A percentile compares a stretch with the other conserved stretches of the same genome.
phyloP scores from a whole-genome alignment of 495 filamentous ascomycete genomes.

The Aspergillus cavernicola region DNA sequence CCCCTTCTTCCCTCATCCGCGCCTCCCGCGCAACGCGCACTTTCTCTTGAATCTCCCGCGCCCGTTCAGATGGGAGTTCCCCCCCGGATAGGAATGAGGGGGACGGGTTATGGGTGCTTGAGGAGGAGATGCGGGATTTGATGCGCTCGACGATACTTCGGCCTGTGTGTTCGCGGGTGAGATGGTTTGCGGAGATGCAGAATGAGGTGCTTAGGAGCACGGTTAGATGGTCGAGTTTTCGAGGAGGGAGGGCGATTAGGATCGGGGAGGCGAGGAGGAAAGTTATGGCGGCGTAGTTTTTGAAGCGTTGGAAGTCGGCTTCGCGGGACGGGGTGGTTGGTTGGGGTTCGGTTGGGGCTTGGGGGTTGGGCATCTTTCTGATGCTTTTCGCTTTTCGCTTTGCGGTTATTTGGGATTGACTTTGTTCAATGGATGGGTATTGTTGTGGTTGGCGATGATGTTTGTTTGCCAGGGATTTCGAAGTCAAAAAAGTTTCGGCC shows the following conservation, averaged over 20 bases:
- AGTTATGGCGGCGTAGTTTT: slow-evolving; percentile 57
- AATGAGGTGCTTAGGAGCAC: slow-evolving; percentile 58
- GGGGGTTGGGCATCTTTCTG: not conserved
- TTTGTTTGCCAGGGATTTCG: too few species aligned
- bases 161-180: slow-evolving; percentile 53
- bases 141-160: slow-evolving; percentile 46
- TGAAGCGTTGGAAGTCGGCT: slow-evolving; percentile 48
- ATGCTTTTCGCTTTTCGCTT: too few species aligned
- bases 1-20: slow-evolving; percentile 31
- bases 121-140: slow-evolving; percentile 21
- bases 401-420: too few species aligned
- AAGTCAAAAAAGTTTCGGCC: too few species aligned
- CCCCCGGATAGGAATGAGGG: not conserved
- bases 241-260: slow-evolving; percentile 71
- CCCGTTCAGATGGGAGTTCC: slow-evolving; percentile 52
- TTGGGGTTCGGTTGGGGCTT: not conserved
- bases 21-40: slow-evolving; percentile 37
- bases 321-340: too few species aligned
- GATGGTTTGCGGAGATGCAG: slow-evolving; percentile 61
- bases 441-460: too few species aligned
- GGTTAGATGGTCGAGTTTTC: slow-evolving; percentile 64
- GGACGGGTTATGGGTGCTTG: slow-evolving; percentile 8
- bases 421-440: too few species aligned
- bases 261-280: slow-evolving; percentile 67
- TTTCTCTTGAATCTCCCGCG: slow-evolving; percentile 47